These are phyloP conservation scores for Plasmodium falciparum DNA, from an alignment of 169 alveolate species.

Conservation along the genomic window DNA sequence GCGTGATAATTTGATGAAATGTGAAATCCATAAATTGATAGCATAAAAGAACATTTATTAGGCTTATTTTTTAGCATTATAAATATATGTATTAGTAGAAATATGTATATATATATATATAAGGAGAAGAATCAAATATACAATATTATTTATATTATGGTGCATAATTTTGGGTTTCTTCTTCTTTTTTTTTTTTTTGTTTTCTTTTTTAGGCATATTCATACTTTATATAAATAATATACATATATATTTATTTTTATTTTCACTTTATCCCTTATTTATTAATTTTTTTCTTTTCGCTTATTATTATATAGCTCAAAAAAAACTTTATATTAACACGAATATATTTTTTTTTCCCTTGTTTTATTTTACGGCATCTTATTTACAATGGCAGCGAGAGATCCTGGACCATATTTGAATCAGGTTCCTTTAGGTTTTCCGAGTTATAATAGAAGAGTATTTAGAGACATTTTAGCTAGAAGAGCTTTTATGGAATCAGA, in stretches of 20 bases:
- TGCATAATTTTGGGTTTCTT: too few relatives aligned
- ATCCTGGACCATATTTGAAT: conserved; percentile 88
- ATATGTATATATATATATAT: too few relatives aligned
- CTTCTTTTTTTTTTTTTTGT: too few relatives aligned
- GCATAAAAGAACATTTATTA: too few relatives aligned
- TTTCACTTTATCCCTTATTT: not conserved
- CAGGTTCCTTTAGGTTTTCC: conserved; percentile 90
- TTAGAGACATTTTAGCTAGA: conserved; percentile 84
- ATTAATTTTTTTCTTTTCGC: not conserved
- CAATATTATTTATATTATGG: too few relatives aligned
- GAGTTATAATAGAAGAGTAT: conserved; percentile 85
- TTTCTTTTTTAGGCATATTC: too few relatives aligned
- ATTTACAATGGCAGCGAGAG: conserved; percentile 87
- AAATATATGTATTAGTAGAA: too few relatives aligned
- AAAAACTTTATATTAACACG: not conserved
- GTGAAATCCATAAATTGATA: too few relatives aligned
- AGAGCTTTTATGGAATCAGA: conserved; percentile 87
- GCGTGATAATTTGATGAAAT: too few relatives aligned
- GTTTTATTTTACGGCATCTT: not conserved
- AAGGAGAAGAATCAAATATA: too few relatives aligned
- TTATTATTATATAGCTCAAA: not conserved
- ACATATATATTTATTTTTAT: not conserved
- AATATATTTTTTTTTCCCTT: not conserved
- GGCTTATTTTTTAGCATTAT: too few relatives aligned
- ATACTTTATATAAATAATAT: too few relatives aligned